A percentile compares a stretch with the other conserved stretches of the same genome.
These are phyloP conservation scores for Exophiala bonariae DNA, from an alignment of 2,329 filamentous ascomycete genomes.

Conservation along the genomic window DNA sequence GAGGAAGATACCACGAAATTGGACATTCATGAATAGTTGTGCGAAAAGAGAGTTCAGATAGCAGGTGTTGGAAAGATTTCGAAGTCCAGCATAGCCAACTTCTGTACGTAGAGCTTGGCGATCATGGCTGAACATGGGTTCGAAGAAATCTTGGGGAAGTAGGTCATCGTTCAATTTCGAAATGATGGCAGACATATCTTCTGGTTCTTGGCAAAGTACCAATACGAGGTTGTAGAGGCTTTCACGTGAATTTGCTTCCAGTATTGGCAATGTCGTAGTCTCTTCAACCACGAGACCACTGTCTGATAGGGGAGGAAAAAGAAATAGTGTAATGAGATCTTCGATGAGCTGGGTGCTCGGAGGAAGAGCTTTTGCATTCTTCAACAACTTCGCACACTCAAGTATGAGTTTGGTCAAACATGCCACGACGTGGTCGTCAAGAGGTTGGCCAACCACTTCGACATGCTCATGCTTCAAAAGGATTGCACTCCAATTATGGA, in stretches of 20 bases:
- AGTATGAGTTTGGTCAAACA: conserved; percentile 45
- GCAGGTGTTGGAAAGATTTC: conserved; percentile 92
- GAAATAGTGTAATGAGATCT: conserved; percentile 61
- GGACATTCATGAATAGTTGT: conserved; percentile 92
- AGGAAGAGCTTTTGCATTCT: conserved; percentile 14
- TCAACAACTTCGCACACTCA: conserved; percentile 25
- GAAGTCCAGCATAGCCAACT: conserved; percentile 84
- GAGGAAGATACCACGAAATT: conserved; percentile 84
- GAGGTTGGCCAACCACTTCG: conserved; percentile 49
- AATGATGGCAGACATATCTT: conserved; percentile 42
- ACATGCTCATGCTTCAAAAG: conserved; percentile 44
- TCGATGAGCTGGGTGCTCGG: conserved; percentile 44
- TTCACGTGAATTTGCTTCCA: conserved; percentile 58
- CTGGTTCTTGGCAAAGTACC: conserved; percentile 52
- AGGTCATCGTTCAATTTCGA: conserved; percentile 22
- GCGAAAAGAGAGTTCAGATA: conserved; percentile 94
- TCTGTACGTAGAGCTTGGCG: conserved; percentile 59
- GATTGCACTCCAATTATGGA: conserved; percentile 43
- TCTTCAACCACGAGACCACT: conserved; percentile 25
- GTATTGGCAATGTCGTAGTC: conserved; percentile 45
- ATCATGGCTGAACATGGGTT: conserved; percentile 17
- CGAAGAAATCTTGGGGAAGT: conserved; percentile 23
- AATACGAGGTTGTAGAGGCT: conserved; percentile 63
- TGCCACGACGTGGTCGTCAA: conserved; percentile 42
- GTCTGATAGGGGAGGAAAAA: conserved; percentile 61